A percentile compares a stretch with the other conserved stretches of the same genome.
Evolutionary conservation across 108 stramenopile genomes (phyloP).

Genomic region (Hondaea fermentalgiana): DNA sequence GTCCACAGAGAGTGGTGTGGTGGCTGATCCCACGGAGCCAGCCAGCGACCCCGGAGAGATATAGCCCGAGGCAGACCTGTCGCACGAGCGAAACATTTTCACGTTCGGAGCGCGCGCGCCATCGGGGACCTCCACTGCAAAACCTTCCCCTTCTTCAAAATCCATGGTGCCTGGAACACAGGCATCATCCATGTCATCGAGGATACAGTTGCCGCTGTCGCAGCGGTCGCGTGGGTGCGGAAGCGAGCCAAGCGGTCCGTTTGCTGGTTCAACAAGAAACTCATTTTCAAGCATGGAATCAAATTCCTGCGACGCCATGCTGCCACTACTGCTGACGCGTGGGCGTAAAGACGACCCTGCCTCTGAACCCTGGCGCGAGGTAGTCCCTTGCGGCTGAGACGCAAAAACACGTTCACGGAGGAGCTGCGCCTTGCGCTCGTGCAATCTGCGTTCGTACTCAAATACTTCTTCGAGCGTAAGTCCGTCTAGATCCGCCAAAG

Average conservation of each 20-base stretch:
- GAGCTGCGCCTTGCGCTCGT: neutral
- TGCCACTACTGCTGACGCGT: neutral
- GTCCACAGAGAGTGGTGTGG: neutral
- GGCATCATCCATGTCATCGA: conserved; percentile 7
- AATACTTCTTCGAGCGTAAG: neutral
- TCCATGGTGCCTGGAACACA: neutral
- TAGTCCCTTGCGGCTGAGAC: neutral
- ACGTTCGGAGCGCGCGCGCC: neutral
- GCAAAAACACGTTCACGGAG: neutral
- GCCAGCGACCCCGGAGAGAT: neutral
- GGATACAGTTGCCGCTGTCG: neutral
- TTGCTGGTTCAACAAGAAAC: neutral
- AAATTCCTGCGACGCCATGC: neutral
- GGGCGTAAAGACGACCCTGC: neutral
- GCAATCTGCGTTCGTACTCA: neutral
- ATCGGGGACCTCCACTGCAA: neutral
- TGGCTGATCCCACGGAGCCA: neutral
- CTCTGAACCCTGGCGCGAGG: neutral
- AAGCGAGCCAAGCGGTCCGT: neutral
- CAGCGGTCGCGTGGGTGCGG: neutral
- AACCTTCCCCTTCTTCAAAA: neutral
- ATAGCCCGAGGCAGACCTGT: neutral
- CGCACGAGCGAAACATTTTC: neutral
- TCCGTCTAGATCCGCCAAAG: neutral
- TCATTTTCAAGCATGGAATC: neutral